Percentiles rank a stretch among this genome's conserved stretches.
Evolutionary conservation across 2,329 filamentous ascomycete genomes (phyloP).

Genomic region (Monosporascus sp.): DNA sequence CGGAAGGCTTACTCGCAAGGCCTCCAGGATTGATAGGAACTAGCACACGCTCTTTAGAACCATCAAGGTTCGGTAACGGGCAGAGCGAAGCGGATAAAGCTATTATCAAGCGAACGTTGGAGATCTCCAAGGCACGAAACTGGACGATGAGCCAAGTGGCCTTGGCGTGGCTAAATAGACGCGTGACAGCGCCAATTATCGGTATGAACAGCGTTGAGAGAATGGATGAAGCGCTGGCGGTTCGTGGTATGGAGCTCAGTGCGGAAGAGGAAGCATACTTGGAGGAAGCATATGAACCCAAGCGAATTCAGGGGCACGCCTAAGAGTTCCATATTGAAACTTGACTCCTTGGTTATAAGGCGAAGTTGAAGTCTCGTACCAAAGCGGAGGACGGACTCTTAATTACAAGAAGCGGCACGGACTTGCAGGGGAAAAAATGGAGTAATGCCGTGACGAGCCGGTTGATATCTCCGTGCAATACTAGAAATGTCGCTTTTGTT

Average conservation of each 20-base stretch:
- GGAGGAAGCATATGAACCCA: not conserved
- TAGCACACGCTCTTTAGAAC: not conserved
- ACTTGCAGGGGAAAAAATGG: too few relatives aligned
- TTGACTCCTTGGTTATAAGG: too few relatives aligned
- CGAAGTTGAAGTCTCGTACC: too few relatives aligned
- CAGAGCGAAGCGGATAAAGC: not conserved
- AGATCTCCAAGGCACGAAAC: not conserved
- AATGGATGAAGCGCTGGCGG: not conserved
- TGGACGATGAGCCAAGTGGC: not conserved
- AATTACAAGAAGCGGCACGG: too few relatives aligned
- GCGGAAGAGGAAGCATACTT: not conserved
- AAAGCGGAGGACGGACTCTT: too few relatives aligned
- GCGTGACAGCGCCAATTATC: not conserved
- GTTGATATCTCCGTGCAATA: too few relatives aligned
- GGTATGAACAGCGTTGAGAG: not conserved
- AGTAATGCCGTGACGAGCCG: too few relatives aligned
- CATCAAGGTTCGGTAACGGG: not conserved
- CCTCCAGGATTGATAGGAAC: not conserved
- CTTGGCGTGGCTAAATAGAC: not conserved
- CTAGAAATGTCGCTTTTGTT: too few relatives aligned
- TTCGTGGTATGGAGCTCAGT: not conserved
- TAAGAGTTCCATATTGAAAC: not conserved
- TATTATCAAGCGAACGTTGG: not conserved
- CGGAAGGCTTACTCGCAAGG: not conserved
- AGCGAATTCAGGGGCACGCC: slow-evolving; percentile 1